Conservation (phyloP, 1,284 basidiomycete genomes). For the Cystobasidium sp. region DNA sequence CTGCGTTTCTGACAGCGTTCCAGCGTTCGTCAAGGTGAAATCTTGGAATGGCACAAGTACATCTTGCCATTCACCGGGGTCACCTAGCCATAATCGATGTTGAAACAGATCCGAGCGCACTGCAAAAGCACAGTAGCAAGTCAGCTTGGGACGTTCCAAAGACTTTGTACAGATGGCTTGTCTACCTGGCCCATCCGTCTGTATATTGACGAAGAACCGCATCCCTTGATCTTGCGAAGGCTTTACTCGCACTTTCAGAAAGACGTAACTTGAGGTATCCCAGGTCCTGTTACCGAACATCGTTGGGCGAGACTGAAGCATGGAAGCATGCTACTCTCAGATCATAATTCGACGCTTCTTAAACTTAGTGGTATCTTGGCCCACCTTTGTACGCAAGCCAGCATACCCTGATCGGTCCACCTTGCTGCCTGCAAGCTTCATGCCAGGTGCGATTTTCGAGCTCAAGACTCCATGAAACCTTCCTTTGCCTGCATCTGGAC, state of each 20-base stretch:
- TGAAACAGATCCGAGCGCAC: constrained; percentile 83
- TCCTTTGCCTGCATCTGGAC: constrained; percentile 45
- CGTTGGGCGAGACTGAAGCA: constrained; percentile 60
- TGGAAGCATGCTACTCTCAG: neutral
- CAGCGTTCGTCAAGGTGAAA: constrained; percentile 82
- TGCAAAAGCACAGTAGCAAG: constrained; percentile 18
- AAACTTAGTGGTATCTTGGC: neutral
- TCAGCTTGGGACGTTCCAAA: neutral
- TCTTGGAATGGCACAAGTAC: constrained; percentile 77
- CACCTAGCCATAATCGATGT: constrained; percentile 77
- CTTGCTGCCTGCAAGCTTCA: constrained; percentile 60
- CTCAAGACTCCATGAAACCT: constrained; percentile 77
- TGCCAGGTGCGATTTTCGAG: constrained; percentile 66
- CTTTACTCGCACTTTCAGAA: constrained; percentile 75
- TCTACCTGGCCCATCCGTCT: constrained; percentile 69
- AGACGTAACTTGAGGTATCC: constrained; percentile 77
- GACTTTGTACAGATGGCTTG: neutral
- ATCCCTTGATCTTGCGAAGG: constrained; percentile 65
- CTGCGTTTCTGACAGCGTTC: constrained; percentile 68
- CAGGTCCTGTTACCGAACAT: constrained; percentile 80
- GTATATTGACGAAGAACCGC: constrained; percentile 81
- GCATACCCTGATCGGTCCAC: constrained; percentile 71
- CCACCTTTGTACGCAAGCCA: constrained; percentile 77
- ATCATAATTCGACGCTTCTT: neutral
- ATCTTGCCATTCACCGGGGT: constrained; percentile 80